Evolutionary conservation across 2,329 filamentous ascomycete genomes (phyloP).

Genomic region (Aschersonia sp.): DNA sequence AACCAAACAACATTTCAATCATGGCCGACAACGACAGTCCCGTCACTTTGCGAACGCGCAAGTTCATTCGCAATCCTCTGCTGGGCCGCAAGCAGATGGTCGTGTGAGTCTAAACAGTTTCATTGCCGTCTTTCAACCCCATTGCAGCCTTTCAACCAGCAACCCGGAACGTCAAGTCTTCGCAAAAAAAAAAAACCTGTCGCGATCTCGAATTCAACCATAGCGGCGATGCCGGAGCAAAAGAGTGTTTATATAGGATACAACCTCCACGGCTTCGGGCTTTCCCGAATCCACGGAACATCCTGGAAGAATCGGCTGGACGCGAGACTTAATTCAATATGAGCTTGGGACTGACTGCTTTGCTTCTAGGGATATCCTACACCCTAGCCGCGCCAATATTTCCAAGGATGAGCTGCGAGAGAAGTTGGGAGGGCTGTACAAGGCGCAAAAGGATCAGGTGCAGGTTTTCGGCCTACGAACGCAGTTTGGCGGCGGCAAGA

Average conservation of each 20-base stretch:
- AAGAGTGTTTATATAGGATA: too few relatives aligned
- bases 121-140: background rate
- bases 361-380: conserved; percentile 79
- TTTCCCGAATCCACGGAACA: too few relatives aligned
- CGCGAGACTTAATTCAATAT: too few relatives aligned
- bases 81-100: conserved; percentile 99
- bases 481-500: conserved; percentile 99
- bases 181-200: too few relatives aligned
- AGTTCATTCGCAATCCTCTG: conserved; percentile 99
- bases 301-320: too few relatives aligned
- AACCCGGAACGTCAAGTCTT: background rate
- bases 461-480: conserved; percentile 97
- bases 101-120: conserved; percentile 55
- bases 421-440: conserved; percentile 94
- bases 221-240: too few relatives aligned
- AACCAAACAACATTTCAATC: conserved; percentile 36
- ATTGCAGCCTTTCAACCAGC: background rate
- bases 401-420: conserved; percentile 96
- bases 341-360: too few relatives aligned
- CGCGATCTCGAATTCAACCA: too few relatives aligned
- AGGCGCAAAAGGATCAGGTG: conserved; percentile 94
- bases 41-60: conserved; percentile 90
- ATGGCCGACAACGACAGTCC: conserved; percentile 76
- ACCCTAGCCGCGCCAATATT: conserved; percentile 96
- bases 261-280: too few relatives aligned